phyloP scores from a whole-genome alignment of 495 filamentous ascomycete genomes.

The Xeromyces bisporus region DNA sequence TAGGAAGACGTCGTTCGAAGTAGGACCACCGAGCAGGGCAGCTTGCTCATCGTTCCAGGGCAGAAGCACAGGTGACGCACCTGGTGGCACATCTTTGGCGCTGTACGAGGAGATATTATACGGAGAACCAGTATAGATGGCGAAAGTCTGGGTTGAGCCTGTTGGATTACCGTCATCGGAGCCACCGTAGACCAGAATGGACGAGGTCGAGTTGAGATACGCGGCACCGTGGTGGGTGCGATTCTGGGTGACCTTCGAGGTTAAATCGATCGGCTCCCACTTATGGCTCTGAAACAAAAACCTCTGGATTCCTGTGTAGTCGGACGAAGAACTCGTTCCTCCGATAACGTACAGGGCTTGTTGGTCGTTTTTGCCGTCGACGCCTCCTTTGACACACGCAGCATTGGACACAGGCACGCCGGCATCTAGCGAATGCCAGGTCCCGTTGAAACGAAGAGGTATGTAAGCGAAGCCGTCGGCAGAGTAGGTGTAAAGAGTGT shows the following conservation, averaged over 20 bases:
- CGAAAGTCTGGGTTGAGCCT: slow-evolving; percentile 58
- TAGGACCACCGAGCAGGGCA: slow-evolving; percentile 57
- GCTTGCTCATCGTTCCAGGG: slow-evolving; percentile 58
- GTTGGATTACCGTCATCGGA: slow-evolving; percentile 35
- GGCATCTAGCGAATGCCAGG: slow-evolving; percentile 49
- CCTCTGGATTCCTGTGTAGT: slow-evolving; percentile 66
- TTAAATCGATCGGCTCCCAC: slow-evolving; percentile 53
- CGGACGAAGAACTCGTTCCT: slow-evolving; percentile 37
- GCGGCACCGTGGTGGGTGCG: slow-evolving; percentile 57
- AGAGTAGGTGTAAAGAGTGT: slow-evolving; percentile 77
- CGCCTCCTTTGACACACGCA: slow-evolving; percentile 51
- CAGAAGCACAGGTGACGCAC: slow-evolving; percentile 52
- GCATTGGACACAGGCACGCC: slow-evolving; percentile 55
- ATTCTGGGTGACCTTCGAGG: slow-evolving; percentile 41
- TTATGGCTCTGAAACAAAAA: slow-evolving; percentile 58
- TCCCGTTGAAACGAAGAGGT: slow-evolving; percentile 43
- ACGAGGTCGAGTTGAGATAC: slow-evolving; percentile 51
- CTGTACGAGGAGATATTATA: slow-evolving; percentile 36
- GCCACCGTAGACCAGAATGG: slow-evolving; percentile 72
- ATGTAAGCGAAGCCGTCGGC: slow-evolving; percentile 59
- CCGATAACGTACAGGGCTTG: slow-evolving; percentile 72
- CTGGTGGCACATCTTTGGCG: slow-evolving; percentile 40
- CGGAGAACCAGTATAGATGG: slow-evolving; percentile 44
- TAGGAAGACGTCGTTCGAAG: slow-evolving; percentile 51
- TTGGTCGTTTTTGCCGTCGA: slow-evolving; percentile 36